A percentile compares a stretch with the other conserved stretches of the same genome.
Evolutionary conservation across 768 basidiomycete species (phyloP).

Genomic region (Candolleomyces aberdarensis): DNA sequence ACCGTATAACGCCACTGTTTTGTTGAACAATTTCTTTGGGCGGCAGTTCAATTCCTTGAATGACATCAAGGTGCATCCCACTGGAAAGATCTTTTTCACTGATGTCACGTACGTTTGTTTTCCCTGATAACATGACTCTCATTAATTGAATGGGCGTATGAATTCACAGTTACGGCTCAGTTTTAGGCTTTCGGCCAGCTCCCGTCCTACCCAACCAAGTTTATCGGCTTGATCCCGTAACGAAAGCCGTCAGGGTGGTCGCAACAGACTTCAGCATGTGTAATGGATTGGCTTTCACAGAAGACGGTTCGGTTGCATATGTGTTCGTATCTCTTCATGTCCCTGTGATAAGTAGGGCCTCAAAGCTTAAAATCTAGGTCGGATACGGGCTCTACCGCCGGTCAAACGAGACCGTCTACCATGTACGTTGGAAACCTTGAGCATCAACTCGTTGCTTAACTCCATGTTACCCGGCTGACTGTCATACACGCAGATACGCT

Average conservation of each 20-base stretch:
- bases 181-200: conserved; percentile 62
- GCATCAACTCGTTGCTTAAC: neutral
- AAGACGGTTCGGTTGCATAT: conserved; percentile 62
- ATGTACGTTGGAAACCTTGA: conserved; percentile 42
- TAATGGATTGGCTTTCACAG: conserved; percentile 75
- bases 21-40: conserved; percentile 78
- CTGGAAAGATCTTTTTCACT: conserved; percentile 71
- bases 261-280: conserved; percentile 73
- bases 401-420: conserved; percentile 60
- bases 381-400: conserved; percentile 49
- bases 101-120: conserved; percentile 50
- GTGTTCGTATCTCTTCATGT: conserved; percentile 36
- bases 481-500: conserved; percentile 45
- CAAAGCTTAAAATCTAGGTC: conserved; percentile 28
- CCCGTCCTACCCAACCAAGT: conserved; percentile 73
- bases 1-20: conserved; percentile 64
- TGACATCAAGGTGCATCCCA: conserved; percentile 74
- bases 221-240: conserved; percentile 70
- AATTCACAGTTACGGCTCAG: conserved; percentile 52
- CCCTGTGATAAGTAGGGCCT: neutral
- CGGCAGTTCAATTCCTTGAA: conserved; percentile 82
- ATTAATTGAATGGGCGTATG: neutral
- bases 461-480: neutral
- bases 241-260: conserved; percentile 63
- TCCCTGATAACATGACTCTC: neutral